Conservation (phyloP, 495 filamentous ascomycete genomes). For the Aspergillus kassunensis region DNA sequence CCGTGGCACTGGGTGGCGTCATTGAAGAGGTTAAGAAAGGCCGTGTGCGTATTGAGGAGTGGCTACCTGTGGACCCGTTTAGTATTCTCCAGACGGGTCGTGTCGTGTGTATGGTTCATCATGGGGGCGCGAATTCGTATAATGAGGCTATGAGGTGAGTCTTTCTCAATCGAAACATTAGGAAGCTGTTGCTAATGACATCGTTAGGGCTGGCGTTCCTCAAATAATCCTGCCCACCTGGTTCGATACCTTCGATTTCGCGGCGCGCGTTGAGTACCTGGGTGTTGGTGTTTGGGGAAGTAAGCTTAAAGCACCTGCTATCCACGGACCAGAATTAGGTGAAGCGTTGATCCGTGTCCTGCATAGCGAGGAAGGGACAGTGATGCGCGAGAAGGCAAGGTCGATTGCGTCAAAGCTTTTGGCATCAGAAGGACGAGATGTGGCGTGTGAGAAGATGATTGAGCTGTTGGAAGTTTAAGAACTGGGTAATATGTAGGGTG, state of each 20-base stretch:
- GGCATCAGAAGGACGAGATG: constrained; percentile 16
- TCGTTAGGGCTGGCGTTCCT: constrained; percentile 37
- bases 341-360: constrained; percentile 18
- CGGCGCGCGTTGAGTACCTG: constrained; percentile 32
- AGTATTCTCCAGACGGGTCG: constrained; percentile 31
- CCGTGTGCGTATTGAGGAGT: constrained; percentile 26
- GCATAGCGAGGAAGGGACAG: constrained; percentile 4
- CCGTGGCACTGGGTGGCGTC: neutral
- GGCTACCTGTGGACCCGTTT: constrained; percentile 36
- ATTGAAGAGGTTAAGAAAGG: neutral
- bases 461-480: constrained; percentile 9
- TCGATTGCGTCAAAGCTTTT: constrained; percentile 12
- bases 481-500: too few species aligned
- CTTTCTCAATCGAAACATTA: neutral
- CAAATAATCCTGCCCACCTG: constrained; percentile 42
- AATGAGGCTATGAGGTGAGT: constrained; percentile 36
- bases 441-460: constrained; percentile 25
- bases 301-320: constrained; percentile 13
- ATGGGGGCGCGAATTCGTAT: constrained; percentile 44
- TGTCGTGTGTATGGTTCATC: constrained; percentile 40
- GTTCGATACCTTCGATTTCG: constrained; percentile 41
- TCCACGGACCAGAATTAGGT: constrained; percentile 19
- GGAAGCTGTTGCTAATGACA: neutral
- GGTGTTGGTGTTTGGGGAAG: constrained; percentile 42
- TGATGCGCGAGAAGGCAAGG: constrained; percentile 13